Conservation (phyloP, 2,329 filamentous ascomycete species). For the Lecanicillium sp. region DNA sequence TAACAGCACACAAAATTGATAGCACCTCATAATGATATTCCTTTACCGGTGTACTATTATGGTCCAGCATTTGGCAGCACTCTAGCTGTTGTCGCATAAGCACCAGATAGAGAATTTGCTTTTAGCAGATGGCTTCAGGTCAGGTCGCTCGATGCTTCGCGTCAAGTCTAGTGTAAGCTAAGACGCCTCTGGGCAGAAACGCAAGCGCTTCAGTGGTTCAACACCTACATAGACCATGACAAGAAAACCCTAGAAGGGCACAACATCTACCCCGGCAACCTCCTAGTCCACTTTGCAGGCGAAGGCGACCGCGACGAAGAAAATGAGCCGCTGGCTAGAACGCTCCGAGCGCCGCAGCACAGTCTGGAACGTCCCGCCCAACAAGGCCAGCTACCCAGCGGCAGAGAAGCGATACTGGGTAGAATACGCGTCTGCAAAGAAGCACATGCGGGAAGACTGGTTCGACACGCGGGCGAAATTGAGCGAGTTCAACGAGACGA, state of each 20-base stretch:
- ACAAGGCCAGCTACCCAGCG: not conserved
- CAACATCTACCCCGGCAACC: constrained; percentile 9
- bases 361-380: not conserved
- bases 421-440: not conserved
- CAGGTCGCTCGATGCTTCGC: too few species aligned
- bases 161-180: too few species aligned
- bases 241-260: constrained; percentile 1
- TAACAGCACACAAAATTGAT: too few species aligned
- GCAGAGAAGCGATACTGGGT: not conserved
- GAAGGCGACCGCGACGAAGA: not conserved
- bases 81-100: too few species aligned
- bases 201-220: constrained; percentile 11
- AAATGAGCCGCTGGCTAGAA: not conserved
- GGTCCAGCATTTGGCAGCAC: too few species aligned
- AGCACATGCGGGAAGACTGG: not conserved
- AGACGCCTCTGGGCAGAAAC: too few species aligned
- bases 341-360: not conserved
- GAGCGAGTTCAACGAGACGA: not conserved
- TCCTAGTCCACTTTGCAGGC: constrained; percentile 14
- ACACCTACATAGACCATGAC: constrained; percentile 9
- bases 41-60: too few species aligned
- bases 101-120: too few species aligned
- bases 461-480: not conserved
- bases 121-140: too few species aligned
- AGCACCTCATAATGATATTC: too few species aligned